Evolutionary conservation across 495 filamentous ascomycete species (phyloP).

Genomic region (Beverwykella pulmonaria): DNA sequence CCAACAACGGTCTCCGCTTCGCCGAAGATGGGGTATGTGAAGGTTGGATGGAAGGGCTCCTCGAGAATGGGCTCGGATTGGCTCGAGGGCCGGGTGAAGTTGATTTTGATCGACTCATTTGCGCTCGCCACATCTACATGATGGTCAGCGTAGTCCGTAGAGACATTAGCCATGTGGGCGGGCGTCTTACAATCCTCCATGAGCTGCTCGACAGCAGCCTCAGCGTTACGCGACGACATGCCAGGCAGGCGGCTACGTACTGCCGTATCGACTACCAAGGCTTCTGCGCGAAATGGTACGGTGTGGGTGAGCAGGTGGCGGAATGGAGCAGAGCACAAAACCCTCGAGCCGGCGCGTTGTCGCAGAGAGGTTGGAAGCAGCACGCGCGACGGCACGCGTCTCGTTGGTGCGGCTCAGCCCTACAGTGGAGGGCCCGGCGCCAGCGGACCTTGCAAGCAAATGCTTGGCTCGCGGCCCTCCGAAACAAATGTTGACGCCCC

Average conservation of each 20-base stretch:
- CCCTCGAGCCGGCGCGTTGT: not conserved
- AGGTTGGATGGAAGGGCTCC: slow-evolving; percentile 73
- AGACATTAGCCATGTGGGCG: slow-evolving; percentile 50
- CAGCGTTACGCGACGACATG: not conserved
- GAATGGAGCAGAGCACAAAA: too few relatives aligned
- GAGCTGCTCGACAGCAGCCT: not conserved
- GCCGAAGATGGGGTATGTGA: slow-evolving; percentile 91
- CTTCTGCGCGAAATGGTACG: too few relatives aligned
- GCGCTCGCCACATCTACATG: slow-evolving; percentile 36
- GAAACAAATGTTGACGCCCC: not conserved
- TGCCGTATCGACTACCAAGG: too few relatives aligned
- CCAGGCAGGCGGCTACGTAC: not conserved
- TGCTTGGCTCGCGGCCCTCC: not conserved
- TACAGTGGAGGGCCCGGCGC: not conserved
- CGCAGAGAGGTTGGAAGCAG: not conserved
- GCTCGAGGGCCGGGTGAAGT: slow-evolving; percentile 31
- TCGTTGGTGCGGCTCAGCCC: not conserved
- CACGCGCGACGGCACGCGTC: not conserved
- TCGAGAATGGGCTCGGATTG: slow-evolving; percentile 24
- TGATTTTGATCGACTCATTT: slow-evolving; percentile 43
- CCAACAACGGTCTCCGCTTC: slow-evolving; percentile 89
- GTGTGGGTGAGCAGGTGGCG: too few relatives aligned
- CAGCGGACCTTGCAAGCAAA: not conserved
- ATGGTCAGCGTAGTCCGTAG: slow-evolving; percentile 4
- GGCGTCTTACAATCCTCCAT: slow-evolving; percentile 46